phyloP scores from a whole-genome alignment of 2,329 filamentous ascomycete species.

The Colletotrichum musae region DNA sequence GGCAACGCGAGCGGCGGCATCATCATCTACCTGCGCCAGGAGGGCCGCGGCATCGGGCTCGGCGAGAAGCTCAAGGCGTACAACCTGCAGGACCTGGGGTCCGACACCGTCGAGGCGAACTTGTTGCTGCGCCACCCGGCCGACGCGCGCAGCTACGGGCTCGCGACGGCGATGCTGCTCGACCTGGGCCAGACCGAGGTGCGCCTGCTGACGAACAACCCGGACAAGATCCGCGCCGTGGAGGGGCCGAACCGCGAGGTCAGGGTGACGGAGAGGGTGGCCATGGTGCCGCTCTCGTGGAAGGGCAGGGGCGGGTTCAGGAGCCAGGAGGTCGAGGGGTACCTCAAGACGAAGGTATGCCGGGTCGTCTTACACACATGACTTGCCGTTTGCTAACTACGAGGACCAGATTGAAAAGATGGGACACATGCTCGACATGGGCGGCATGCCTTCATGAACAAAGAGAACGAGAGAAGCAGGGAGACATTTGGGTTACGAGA shows the following conservation, averaged over 20 bases:
- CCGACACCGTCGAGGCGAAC: slow-evolving; percentile 98
- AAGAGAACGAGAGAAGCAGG: not conserved
- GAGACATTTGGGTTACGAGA: slow-evolving; percentile 23
- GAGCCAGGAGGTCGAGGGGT: slow-evolving; percentile 92
- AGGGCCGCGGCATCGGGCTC: slow-evolving; percentile 94
- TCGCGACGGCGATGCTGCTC: slow-evolving; percentile 94
- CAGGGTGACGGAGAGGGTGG: slow-evolving; percentile 88
- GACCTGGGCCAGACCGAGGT: slow-evolving; percentile 88
- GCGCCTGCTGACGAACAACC: slow-evolving; percentile 93
- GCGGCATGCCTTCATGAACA: slow-evolving; percentile 39
- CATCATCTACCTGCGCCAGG: slow-evolving; percentile 95
- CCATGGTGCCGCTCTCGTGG: slow-evolving; percentile 97
- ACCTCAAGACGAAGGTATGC: slow-evolving; percentile 92
- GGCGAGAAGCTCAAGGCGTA: slow-evolving; percentile 98
- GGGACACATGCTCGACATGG: slow-evolving; percentile 82
- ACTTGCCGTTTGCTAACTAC: not conserved
- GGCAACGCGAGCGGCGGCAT: slow-evolving; percentile 76
- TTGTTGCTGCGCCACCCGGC: slow-evolving; percentile 91
- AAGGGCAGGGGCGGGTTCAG: slow-evolving; percentile 86
- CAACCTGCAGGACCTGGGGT: slow-evolving; percentile 95
- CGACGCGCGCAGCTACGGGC: slow-evolving; percentile 92
- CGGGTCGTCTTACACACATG: not conserved
- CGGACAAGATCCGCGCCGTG: slow-evolving; percentile 94
- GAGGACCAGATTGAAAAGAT: slow-evolving; percentile 82
- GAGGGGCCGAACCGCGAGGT: slow-evolving; percentile 93